Conservation (phyloP, 2,329 filamentous ascomycete genomes). For the Colletotrichum australisinense region DNA sequence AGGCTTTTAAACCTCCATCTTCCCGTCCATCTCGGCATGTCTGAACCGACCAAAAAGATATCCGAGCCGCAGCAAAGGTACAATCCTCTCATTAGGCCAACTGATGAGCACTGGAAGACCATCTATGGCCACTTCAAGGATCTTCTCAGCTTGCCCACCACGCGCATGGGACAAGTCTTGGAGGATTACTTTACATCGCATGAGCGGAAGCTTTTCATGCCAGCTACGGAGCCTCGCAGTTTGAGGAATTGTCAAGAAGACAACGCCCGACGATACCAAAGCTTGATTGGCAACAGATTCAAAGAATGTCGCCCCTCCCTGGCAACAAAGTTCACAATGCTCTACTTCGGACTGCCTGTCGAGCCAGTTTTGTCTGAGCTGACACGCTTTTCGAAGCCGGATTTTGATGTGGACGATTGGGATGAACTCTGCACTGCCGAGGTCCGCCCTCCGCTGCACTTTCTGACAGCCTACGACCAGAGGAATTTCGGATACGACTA, state of each 20-base stretch:
- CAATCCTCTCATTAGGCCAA: constrained; percentile 40
- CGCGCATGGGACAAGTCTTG: constrained; percentile 46
- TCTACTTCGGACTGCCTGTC: constrained; percentile 60
- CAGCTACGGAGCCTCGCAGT: constrained; percentile 40
- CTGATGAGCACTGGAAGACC: constrained; percentile 38
- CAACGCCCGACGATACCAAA: constrained; percentile 44
- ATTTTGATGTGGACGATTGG: constrained; percentile 38
- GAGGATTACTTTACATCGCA: constrained; percentile 46
- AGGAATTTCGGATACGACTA: constrained; percentile 45
- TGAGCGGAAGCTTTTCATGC: constrained; percentile 47
- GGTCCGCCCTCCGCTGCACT: constrained; percentile 45
- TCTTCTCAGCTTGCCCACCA: constrained; percentile 38
- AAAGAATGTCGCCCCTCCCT: constrained; percentile 42
- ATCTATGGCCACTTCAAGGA: constrained; percentile 45
- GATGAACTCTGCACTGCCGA: constrained; percentile 37
- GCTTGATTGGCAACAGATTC: constrained; percentile 46
- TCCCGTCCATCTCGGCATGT: background rate
- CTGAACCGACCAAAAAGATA: background rate
- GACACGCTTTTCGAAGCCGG: constrained; percentile 38
- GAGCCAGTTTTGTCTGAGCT: constrained; percentile 47
- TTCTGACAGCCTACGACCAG: constrained; percentile 44
- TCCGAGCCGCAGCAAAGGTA: constrained; percentile 32
- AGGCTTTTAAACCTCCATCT: background rate
- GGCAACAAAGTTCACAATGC: constrained; percentile 56
- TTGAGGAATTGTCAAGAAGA: constrained; percentile 46